Conservation (phyloP, 2,329 filamentous ascomycete species). For the Metarhizium anisopliae region DNA sequence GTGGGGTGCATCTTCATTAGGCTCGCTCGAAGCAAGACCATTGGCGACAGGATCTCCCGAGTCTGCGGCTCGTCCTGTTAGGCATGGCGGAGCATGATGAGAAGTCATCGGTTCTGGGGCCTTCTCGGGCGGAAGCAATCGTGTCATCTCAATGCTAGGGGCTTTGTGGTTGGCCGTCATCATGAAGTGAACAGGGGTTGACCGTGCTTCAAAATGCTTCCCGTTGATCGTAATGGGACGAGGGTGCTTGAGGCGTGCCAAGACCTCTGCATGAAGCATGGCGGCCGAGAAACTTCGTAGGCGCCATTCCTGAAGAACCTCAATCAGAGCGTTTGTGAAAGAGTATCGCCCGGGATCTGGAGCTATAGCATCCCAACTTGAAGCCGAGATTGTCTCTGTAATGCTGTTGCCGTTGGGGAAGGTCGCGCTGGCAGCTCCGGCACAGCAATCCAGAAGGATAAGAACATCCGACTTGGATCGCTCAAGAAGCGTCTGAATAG, state of each 20-base stretch:
- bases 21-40: conserved; percentile 28
- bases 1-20: conserved; percentile 47
- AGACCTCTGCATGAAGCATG: conserved; percentile 51
- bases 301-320: conserved; percentile 50
- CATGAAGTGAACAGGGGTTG: conserved; percentile 54
- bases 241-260: conserved; percentile 52
- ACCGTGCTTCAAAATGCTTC: conserved; percentile 47
- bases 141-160: conserved; percentile 47
- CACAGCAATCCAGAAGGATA: conserved; percentile 51
- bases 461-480: conserved; percentile 47
- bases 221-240: conserved; percentile 49
- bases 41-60: conserved; percentile 12
- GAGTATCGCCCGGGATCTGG: conserved; percentile 51
- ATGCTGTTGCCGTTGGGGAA: conserved; percentile 50
- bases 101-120: conserved; percentile 15
- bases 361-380: conserved; percentile 53
- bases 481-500: conserved; percentile 50
- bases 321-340: conserved; percentile 50
- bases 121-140: conserved; percentile 18
- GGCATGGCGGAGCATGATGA: conserved; percentile 11
- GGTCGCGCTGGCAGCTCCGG: conserved; percentile 50
- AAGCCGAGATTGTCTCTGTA: conserved; percentile 53
- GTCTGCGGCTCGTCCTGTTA: conserved; percentile 18
- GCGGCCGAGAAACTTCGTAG: conserved; percentile 46
- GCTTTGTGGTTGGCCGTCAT: conserved; percentile 52